Conservation (phyloP, 768 basidiomycete species). For the Lactarius deliciosus region DNA sequence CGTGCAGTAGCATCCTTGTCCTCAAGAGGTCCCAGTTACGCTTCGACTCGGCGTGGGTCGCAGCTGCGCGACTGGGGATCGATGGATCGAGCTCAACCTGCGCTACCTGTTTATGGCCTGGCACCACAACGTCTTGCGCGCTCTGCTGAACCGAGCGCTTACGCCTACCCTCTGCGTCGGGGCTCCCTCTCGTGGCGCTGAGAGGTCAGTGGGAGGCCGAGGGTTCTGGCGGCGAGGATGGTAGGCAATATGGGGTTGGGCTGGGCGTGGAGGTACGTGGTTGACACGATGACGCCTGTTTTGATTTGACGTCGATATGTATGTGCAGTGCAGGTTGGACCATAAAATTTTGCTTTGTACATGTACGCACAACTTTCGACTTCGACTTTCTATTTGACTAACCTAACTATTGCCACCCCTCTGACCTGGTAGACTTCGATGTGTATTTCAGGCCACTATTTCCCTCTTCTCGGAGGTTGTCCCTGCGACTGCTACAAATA, state of each 20-base stretch:
- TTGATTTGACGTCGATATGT: background rate
- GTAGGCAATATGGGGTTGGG: conserved; percentile 43
- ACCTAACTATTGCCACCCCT: background rate
- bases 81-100: conserved; percentile 56
- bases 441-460: conserved; percentile 30
- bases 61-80: conserved; percentile 49
- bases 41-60: conserved; percentile 51
- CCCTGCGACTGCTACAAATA: background rate
- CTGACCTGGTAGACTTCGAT: conserved; percentile 38
- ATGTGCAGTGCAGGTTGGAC: conserved; percentile 45
- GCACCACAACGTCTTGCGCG: conserved; percentile 30
- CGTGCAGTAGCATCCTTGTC: too few species aligned
- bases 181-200: conserved; percentile 14
- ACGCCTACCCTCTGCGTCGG: conserved; percentile 33
- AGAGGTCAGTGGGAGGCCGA: background rate
- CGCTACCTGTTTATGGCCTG: conserved; percentile 37
- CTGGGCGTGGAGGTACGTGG: conserved; percentile 58
- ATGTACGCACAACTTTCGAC: conserved; percentile 29
- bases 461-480: conserved; percentile 35
- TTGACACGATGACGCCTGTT: background rate
- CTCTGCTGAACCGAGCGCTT: conserved; percentile 34
- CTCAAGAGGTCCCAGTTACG: conserved; percentile 30
- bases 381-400: background rate
- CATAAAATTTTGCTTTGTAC: conserved; percentile 53
- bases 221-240: background rate